phyloP scores from a whole-genome alignment of 2,329 filamentous ascomycete species.

The Colletotrichum sp. region DNA sequence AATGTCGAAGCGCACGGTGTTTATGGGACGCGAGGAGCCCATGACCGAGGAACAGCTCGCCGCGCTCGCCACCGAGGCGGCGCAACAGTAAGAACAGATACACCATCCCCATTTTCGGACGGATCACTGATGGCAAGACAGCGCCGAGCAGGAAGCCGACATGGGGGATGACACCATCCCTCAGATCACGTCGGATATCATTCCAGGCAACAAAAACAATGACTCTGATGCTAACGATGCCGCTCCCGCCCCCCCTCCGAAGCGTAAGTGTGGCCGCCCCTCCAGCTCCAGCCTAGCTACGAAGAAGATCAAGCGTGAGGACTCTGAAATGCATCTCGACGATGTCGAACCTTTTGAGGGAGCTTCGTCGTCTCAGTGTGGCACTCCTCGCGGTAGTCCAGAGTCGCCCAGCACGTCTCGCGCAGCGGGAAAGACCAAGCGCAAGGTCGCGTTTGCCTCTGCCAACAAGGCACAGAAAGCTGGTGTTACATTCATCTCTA shows the following conservation, averaged over 20 bases:
- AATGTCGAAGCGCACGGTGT: constrained; percentile 21
- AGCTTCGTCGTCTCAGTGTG: background rate
- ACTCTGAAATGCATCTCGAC: background rate
- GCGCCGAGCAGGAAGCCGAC: background rate
- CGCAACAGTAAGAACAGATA: background rate
- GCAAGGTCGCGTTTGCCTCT: background rate
- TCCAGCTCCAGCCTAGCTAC: background rate
- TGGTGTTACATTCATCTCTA: background rate
- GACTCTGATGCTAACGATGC: background rate
- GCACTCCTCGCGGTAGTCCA: background rate
- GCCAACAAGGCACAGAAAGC: background rate
- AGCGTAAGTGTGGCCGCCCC: background rate
- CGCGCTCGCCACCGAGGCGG: background rate
- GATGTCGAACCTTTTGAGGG: background rate
- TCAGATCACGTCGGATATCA: constrained; percentile 3
- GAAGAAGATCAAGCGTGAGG: background rate
- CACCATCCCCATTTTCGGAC: background rate
- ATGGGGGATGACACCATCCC: background rate
- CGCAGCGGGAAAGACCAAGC: background rate
- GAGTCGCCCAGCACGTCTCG: background rate
- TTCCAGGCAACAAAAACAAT: background rate
- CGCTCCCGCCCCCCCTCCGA: background rate
- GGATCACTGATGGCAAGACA: background rate
- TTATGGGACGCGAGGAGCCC: background rate
- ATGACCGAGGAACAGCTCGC: background rate